Evolutionary conservation across 208 protist genomes (phyloP).

Genomic region (Acanthamoeba castellanii): DNA sequence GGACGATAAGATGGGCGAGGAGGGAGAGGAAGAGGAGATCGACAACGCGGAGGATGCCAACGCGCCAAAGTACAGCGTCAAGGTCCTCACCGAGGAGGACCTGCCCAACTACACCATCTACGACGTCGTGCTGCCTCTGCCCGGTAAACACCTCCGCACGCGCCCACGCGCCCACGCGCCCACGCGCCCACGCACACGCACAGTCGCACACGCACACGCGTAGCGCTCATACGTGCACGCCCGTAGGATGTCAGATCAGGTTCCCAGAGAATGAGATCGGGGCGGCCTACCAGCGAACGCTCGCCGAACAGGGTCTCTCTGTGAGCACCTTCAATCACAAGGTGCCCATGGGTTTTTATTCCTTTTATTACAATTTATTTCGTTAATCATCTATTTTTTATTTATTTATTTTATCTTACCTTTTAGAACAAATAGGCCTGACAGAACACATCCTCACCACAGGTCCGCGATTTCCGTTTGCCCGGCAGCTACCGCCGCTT

Average conservation of each 20-base stretch:
- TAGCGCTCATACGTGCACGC: not conserved
- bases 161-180: no score
- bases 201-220: no score
- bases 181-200: not conserved
- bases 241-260: constrained; percentile 2
- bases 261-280: constrained; percentile 67
- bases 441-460: not conserved
- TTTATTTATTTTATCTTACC: no score
- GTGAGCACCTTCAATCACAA: constrained; percentile 47
- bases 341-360: not conserved
- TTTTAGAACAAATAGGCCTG: no score
- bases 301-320: constrained; percentile 5
- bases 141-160: not conserved
- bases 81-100: constrained; percentile 69
- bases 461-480: constrained; percentile 65
- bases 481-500: constrained; percentile 58
- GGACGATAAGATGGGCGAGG: not conserved
- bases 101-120: constrained; percentile 59
- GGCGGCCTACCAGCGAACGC: not conserved
- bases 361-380: not conserved
- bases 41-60: not conserved
- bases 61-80: not conserved
- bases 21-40: not conserved
- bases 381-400: not conserved
- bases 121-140: constrained; percentile 71